Evolutionary conservation across 2,329 filamentous ascomycete species (phyloP), one percentile per base, ranked within the genome.

Genomic region (Colletotrichum sublineola): DNA sequence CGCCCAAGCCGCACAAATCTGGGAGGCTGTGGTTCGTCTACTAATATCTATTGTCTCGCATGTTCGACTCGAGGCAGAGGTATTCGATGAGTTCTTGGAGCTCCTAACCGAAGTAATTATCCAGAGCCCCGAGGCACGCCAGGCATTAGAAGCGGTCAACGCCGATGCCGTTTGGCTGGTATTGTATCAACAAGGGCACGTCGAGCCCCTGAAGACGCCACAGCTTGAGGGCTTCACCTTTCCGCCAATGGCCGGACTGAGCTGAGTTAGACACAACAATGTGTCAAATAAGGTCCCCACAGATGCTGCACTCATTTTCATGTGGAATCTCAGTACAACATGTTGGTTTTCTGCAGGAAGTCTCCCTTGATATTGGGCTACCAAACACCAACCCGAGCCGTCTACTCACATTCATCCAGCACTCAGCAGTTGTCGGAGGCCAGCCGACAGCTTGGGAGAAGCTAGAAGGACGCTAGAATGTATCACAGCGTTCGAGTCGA

Each of bases 161-260:
- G 84, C 87, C 1, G 94, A 96, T 83, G 92, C 92, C 1, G 91
- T 96, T 5, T 97, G 94, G 94, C 81, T 96, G 75, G 84, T 85
- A 52, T 81, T 89, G 77, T 87, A 88, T 68, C 82, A 87, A 76
- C 80, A 80, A 66, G 86, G 87, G 12, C 74, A 81, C 71, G 77
- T 84, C 46, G 76, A 82, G 65, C 77, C 76, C 73, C 75, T 79
- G 68, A 78, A 80, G 52, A 80, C 78, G 14, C 86, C 86, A 11
- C 75, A 79, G 31, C 76, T 87, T 75, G 82, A 86, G 6, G 86
- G 85, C 0, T 77, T 82, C 53, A 76, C 74, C 5, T 87, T 88
- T 77, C 73, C 68, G 14, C 69, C 64, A 14, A 50, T 79, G 70
- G 44, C 65, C 15, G 61, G 44, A 18, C 29, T 68, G 66, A 31